phyloP scores from a whole-genome alignment of 805 yeast genomes.

The Sugiyamaella floridensis region DNA sequence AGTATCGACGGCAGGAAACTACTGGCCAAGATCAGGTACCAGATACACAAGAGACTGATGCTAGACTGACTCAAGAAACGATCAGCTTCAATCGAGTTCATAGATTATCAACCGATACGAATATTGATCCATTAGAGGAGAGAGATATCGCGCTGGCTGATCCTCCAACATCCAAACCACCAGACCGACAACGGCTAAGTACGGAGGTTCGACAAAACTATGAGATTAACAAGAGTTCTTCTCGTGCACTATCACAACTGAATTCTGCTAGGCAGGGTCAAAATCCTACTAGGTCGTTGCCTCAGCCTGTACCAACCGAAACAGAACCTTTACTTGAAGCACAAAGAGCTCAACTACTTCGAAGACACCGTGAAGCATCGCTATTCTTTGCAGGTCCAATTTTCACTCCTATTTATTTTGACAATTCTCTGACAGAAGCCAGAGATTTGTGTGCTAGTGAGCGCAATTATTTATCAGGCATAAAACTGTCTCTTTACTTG shows the following conservation, averaged over 20 bases:
- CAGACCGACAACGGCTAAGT: not conserved
- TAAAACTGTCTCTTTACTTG: slow-evolving; percentile 20
- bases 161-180: not conserved
- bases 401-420: slow-evolving; percentile 17
- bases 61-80: no score
- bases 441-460: slow-evolving; percentile 29
- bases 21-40: no score
- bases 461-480: slow-evolving; percentile 25
- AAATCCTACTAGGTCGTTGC: not conserved
- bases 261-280: no score
- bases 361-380: not conserved
- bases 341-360: not conserved
- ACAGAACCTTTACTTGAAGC: not conserved
- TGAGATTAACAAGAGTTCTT: not conserved
- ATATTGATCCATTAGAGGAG: not conserved
- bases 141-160: not conserved
- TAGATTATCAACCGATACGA: no score
- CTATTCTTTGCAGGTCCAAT: slow-evolving; percentile 20
- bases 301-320: not conserved
- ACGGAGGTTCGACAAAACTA: not conserved
- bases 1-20: not conserved
- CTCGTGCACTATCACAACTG: not conserved
- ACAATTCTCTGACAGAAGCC: slow-evolving; percentile 27
- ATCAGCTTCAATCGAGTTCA: not conserved
- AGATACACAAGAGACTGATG: no score